Evolutionary conservation across 345 rosid genomes (phyloP).

Genomic region (Gossypium australe): DNA sequence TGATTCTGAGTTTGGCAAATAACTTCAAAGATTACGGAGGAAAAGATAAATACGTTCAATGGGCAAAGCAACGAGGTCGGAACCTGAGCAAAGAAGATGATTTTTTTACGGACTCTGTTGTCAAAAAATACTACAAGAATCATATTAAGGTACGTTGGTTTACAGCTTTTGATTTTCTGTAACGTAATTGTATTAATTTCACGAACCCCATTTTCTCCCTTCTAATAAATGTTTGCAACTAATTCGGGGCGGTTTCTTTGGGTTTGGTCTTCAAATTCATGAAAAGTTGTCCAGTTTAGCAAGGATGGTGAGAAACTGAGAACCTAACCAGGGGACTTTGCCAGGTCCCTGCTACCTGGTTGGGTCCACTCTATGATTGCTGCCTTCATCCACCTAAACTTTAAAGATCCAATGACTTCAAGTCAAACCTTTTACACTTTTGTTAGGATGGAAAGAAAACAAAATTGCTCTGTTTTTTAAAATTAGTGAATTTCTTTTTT

Average conservation of each 20-base stretch:
- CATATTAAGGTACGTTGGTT: constrained; percentile 49
- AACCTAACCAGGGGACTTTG: constrained; percentile 3
- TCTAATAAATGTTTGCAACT: constrained; percentile 2
- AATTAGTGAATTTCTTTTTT: too few relatives aligned
- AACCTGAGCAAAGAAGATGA: constrained; percentile 42
- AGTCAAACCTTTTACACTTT: neutral
- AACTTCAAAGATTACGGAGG: constrained; percentile 67
- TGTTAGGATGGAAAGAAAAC: neutral
- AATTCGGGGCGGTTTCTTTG: neutral
- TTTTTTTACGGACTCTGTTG: constrained; percentile 47
- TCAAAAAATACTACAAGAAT: constrained; percentile 53
- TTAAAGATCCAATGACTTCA: neutral
- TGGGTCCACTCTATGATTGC: constrained; percentile 2
- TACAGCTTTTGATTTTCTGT: constrained; percentile 2
- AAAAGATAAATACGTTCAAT: constrained; percentile 47
- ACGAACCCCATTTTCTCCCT: neutral
- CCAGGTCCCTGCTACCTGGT: neutral
- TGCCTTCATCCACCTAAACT: neutral
- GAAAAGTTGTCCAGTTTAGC: neutral
- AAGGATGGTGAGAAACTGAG: neutral
- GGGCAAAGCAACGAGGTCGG: constrained; percentile 49
- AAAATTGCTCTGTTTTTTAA: neutral
- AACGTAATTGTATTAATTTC: neutral
- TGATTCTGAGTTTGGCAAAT: constrained; percentile 68
- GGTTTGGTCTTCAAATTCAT: neutral